phyloP scores from a whole-genome alignment of 2,329 filamentous ascomycete species.

The Colletotrichum cuscutae region DNA sequence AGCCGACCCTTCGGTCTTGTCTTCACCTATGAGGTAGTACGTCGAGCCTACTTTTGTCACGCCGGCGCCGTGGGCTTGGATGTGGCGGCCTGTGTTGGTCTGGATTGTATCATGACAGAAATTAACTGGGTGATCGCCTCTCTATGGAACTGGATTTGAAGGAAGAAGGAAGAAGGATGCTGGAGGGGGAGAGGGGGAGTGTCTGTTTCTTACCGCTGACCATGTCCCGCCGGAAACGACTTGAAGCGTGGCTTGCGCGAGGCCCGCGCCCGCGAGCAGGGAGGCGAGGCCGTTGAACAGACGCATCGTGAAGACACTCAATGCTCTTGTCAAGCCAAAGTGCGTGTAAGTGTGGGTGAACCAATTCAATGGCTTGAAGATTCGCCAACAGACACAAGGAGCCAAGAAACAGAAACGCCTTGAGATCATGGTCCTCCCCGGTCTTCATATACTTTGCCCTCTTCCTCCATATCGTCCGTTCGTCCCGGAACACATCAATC shows the following conservation, averaged over 20 bases:
- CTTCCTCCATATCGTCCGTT: not conserved
- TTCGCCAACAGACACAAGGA: not conserved
- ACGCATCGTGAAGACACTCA: constrained; percentile 12
- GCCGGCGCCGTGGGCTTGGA: constrained; percentile 75
- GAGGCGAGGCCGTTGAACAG: constrained; percentile 9
- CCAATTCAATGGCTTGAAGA: not conserved
- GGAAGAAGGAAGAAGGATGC: not conserved
- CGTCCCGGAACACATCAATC: not conserved
- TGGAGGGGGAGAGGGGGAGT: not conserved
- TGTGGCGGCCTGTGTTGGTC: constrained; percentile 60
- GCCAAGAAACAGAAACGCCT: not conserved
- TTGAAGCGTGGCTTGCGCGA: constrained; percentile 41
- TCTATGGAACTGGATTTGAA: not conserved
- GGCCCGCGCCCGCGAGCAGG: constrained; percentile 14
- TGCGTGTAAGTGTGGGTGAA: not conserved
- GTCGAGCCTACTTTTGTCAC: constrained; percentile 62
- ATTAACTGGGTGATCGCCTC: not conserved
- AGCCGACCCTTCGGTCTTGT: constrained; percentile 70
- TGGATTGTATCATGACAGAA: constrained; percentile 27
- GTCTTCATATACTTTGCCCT: not conserved
- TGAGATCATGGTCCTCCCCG: not conserved
- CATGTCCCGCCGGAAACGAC: constrained; percentile 57
- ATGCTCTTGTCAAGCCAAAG: not conserved
- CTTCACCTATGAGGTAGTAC: constrained; percentile 77
- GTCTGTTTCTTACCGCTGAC: constrained; percentile 49